phyloP scores from a whole-genome alignment of 2,329 filamentous ascomycete genomes.

The Colletotrichum destructivum region DNA sequence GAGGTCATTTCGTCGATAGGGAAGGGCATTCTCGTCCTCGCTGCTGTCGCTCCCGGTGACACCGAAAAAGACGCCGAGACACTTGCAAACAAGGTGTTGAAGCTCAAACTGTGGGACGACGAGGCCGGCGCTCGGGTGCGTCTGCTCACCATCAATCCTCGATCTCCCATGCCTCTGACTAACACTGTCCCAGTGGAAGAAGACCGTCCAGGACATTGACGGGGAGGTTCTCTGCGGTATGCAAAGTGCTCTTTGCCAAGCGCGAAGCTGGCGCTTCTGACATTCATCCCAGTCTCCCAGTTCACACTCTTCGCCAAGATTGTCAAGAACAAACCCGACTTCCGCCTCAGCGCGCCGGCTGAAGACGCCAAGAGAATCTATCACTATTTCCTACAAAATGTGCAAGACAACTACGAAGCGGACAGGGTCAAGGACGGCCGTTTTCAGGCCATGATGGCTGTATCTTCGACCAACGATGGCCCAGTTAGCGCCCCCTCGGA shows the following conservation, averaged over 20 bases:
- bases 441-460: constrained; percentile 99
- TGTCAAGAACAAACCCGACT: constrained; percentile 97
- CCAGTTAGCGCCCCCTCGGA: constrained; percentile 61
- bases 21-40: constrained; percentile 90
- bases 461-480: constrained; percentile 90
- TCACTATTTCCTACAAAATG: constrained; percentile 83
- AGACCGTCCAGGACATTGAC: constrained; percentile 86
- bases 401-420: constrained; percentile 78
- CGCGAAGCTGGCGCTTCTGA: constrained; percentile 4
- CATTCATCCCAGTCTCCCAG: constrained; percentile 81
- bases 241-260: constrained; percentile 45
- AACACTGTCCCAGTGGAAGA: constrained; percentile 80
- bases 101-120: constrained; percentile 93
- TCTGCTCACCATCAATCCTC: constrained; percentile 22
- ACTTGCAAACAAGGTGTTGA: constrained; percentile 88
- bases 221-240: constrained; percentile 96
- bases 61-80: constrained; percentile 89
- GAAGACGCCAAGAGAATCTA: constrained; percentile 87
- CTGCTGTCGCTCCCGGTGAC: constrained; percentile 91
- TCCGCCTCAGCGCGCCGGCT: constrained; percentile 87
- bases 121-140: constrained; percentile 77
- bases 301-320: constrained; percentile 94
- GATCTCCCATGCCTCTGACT: constrained; percentile 15
- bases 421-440: constrained; percentile 93
- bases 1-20: constrained; percentile 92